Percentiles rank a stretch among this genome's conserved stretches.
These are phyloP conservation scores for Phytopythium litorale DNA, from an alignment of 352 stramenopile species.

Conservation along the genomic window DNA sequence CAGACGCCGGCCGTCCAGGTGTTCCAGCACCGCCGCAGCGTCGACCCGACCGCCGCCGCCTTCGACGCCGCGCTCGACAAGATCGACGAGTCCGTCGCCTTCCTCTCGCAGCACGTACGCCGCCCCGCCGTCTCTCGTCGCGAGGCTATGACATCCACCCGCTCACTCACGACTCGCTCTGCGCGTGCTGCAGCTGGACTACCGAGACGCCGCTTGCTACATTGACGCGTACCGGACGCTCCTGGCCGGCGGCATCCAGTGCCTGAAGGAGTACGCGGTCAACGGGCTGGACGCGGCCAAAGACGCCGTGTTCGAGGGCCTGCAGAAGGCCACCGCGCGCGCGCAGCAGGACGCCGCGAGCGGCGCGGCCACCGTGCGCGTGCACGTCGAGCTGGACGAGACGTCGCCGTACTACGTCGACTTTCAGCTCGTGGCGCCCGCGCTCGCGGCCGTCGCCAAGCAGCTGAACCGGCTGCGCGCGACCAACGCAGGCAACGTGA, in stretches of 20 bases:
- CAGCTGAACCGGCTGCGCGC: slow-evolving; percentile 52
- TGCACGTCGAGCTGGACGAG: slow-evolving; percentile 47
- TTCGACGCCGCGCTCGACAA: slow-evolving; percentile 64
- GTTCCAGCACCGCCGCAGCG: slow-evolving; percentile 65
- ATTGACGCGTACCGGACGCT: slow-evolving; percentile 72
- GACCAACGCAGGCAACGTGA: slow-evolving; percentile 23
- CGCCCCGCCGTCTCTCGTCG: slow-evolving; percentile 1
- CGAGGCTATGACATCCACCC: not conserved
- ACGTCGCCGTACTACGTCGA: slow-evolving; percentile 76
- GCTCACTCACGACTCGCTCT: not conserved
- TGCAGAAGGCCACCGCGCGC: slow-evolving; percentile 28
- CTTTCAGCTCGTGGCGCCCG: slow-evolving; percentile 67
- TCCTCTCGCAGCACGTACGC: slow-evolving; percentile 66
- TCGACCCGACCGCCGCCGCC: slow-evolving; percentile 59
- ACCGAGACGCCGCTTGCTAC: slow-evolving; percentile 64
- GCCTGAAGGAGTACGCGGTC: slow-evolving; percentile 68
- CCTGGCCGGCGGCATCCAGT: slow-evolving; percentile 53
- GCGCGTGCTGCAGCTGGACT: slow-evolving; percentile 43
- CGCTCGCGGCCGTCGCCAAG: slow-evolving; percentile 48
- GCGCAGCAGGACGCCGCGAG: slow-evolving; percentile 6
- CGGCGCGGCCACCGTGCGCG: slow-evolving; percentile 2
- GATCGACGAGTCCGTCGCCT: slow-evolving; percentile 65
- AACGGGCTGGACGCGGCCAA: slow-evolving; percentile 59
- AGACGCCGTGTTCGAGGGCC: slow-evolving; percentile 56
- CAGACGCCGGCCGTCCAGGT: slow-evolving; percentile 56